Conservation (phyloP, 2,329 filamentous ascomycete genomes). For the Trematosphaeria pertusa region DNA sequence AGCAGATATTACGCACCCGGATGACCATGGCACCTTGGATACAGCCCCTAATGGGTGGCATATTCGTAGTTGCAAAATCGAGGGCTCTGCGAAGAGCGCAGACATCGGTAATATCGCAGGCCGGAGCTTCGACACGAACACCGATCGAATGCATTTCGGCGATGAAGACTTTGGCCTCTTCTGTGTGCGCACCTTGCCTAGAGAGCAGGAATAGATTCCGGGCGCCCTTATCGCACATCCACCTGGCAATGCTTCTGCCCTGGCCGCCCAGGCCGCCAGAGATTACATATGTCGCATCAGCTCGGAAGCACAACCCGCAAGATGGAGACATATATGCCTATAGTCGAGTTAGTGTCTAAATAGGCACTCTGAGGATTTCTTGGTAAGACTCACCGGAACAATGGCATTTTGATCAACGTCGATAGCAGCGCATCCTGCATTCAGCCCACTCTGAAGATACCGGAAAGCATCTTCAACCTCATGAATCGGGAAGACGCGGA, state of each 20-base stretch:
- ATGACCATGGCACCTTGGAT: constrained; percentile 34
- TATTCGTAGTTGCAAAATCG: background rate
- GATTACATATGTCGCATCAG: constrained; percentile 16
- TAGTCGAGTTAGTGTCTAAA: background rate
- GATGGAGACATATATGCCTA: constrained; percentile 17
- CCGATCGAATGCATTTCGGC: constrained; percentile 14
- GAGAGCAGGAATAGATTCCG: constrained; percentile 21
- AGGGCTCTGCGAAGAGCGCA: constrained; percentile 12
- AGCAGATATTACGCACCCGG: constrained; percentile 7
- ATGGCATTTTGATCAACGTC: too few relatives aligned
- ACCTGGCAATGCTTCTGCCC: constrained; percentile 9
- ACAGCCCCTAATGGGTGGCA: constrained; percentile 33
- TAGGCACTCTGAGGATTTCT: background rate
- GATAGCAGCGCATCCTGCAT: too few relatives aligned
- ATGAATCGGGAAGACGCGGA: too few relatives aligned
- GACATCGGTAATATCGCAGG: constrained; percentile 24
- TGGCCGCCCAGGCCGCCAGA: constrained; percentile 19
- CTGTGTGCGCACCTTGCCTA: constrained; percentile 1
- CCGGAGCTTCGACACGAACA: constrained; percentile 16
- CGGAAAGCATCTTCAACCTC: too few relatives aligned
- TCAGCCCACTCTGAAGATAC: too few relatives aligned
- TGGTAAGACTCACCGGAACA: too few relatives aligned
- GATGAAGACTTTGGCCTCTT: constrained; percentile 7
- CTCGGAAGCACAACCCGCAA: too few relatives aligned
- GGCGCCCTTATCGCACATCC: constrained; percentile 24